Evolutionary conservation across 257 asterid genomes (phyloP).

Genomic region (Przewalskia tangutica): DNA sequence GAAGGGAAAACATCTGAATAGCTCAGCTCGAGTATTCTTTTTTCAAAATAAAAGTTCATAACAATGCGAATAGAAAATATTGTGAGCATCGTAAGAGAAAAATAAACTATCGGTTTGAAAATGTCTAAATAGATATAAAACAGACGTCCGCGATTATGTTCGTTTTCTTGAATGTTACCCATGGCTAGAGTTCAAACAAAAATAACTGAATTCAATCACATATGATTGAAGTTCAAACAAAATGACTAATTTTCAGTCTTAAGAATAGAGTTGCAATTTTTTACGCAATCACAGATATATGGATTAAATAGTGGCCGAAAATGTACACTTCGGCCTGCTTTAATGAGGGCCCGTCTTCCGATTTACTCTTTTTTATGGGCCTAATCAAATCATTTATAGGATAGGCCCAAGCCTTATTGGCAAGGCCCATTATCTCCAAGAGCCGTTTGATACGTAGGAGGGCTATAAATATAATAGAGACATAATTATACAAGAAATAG

Average conservation of each 20-base stretch:
- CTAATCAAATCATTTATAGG: neutral
- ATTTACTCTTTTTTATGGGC: neutral
- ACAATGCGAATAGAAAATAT: neutral
- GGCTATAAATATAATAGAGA: neutral
- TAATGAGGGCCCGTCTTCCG: neutral
- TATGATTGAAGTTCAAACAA: too few species aligned
- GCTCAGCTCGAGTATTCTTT: neutral
- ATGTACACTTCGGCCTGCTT: neutral
- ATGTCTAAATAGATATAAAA: neutral
- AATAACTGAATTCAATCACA: too few species aligned
- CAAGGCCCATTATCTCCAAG: neutral
- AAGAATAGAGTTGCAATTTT: too few species aligned
- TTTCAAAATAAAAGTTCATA: neutral
- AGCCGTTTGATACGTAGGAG: neutral
- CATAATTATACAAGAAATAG: neutral
- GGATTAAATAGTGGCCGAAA: neutral
- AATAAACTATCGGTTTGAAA: neutral
- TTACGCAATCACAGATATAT: too few species aligned
- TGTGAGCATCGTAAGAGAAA: neutral
- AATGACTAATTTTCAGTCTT: too few species aligned
- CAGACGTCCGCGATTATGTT: neutral
- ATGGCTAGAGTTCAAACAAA: too few species aligned
- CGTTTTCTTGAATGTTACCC: neutral
- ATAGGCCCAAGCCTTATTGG: neutral
- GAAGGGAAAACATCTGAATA: too few species aligned